Evolutionary conservation across 1,139 yeast species (phyloP).

Genomic region (Zygosaccharomyces sapae): DNA sequence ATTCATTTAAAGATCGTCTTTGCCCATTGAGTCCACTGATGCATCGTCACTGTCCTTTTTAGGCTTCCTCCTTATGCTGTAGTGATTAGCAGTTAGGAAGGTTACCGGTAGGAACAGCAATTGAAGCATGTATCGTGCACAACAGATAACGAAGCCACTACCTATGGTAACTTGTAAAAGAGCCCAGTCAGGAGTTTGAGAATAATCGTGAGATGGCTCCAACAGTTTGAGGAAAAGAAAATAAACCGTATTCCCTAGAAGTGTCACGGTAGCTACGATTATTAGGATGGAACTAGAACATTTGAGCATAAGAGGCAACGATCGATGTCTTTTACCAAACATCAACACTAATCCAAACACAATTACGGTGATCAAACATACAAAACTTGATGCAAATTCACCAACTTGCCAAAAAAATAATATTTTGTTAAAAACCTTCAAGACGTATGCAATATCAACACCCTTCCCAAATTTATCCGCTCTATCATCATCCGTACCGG

Average conservation of each 20-base stretch:
- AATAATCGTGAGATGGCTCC: constrained; percentile 16
- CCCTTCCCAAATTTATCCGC: constrained; percentile 14
- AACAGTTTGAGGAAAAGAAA: constrained; percentile 18
- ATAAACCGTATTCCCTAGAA: constrained; percentile 11
- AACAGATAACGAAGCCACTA: constrained; percentile 23
- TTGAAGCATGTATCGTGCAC: constrained; percentile 21
- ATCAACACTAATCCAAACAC: constrained; percentile 16
- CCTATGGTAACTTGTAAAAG: constrained; percentile 21
- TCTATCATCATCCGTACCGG: constrained; percentile 3
- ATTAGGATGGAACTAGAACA: constrained; percentile 9
- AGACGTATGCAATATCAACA: constrained; percentile 16
- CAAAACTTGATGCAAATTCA: constrained; percentile 13
- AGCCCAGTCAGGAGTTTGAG: constrained; percentile 18
- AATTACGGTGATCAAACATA: constrained; percentile 8
- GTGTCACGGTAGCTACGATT: constrained; percentile 14
- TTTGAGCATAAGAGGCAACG: constrained; percentile 14
- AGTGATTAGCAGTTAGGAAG: constrained; percentile 16
- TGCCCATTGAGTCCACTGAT: constrained; percentile 2
- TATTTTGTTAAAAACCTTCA: constrained; percentile 15
- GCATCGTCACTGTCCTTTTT: background rate
- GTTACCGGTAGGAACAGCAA: constrained; percentile 15
- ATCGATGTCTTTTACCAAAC: constrained; percentile 12
- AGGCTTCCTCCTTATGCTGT: no score
- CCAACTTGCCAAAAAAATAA: constrained; percentile 12
- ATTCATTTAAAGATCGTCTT: background rate